Evolutionary conservation across 1,284 basidiomycete genomes (phyloP).

Genomic region (Malassezia brasiliensis): DNA sequence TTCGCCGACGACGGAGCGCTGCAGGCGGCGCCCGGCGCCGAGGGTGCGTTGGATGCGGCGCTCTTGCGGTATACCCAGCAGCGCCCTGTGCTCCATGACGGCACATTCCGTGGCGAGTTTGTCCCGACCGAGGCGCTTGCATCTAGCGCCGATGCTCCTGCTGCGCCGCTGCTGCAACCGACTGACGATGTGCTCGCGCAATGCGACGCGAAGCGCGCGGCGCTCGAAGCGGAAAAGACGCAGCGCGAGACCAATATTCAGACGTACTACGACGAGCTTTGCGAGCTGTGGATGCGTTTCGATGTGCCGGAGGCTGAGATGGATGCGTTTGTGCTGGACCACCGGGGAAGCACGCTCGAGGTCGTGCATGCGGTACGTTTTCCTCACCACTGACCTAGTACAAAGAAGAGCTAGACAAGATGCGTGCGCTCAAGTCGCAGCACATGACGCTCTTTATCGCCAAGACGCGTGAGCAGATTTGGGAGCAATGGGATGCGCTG

Average conservation of each 20-base stretch:
- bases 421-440: conserved; percentile 76
- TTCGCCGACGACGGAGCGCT: conserved; percentile 21
- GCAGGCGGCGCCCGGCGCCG: conserved; percentile 11
- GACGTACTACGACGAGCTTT: conserved; percentile 43
- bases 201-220: conserved; percentile 19
- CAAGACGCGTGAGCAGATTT: conserved; percentile 72
- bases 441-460: conserved; percentile 76
- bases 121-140: conserved; percentile 4
- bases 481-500: conserved; percentile 70
- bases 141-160: conserved; percentile 12
- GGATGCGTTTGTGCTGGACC: conserved; percentile 43
- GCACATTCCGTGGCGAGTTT: conserved; percentile 27
- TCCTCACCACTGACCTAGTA: conserved; percentile 52
- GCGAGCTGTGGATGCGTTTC: conserved; percentile 42
- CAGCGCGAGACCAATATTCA: conserved; percentile 39
- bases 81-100: conserved; percentile 22
- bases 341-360: conserved; percentile 63
- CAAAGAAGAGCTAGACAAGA: conserved; percentile 76
- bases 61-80: conserved; percentile 34
- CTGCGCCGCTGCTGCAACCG: conserved; percentile 18
- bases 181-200: conserved; percentile 27
- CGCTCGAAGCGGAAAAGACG: conserved; percentile 36
- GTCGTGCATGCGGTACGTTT: conserved; percentile 54
- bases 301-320: conserved; percentile 44
- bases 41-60: conserved; percentile 24